phyloP scores from a whole-genome alignment of 208 protist species.

The Trypanosoma congolense region DNA sequence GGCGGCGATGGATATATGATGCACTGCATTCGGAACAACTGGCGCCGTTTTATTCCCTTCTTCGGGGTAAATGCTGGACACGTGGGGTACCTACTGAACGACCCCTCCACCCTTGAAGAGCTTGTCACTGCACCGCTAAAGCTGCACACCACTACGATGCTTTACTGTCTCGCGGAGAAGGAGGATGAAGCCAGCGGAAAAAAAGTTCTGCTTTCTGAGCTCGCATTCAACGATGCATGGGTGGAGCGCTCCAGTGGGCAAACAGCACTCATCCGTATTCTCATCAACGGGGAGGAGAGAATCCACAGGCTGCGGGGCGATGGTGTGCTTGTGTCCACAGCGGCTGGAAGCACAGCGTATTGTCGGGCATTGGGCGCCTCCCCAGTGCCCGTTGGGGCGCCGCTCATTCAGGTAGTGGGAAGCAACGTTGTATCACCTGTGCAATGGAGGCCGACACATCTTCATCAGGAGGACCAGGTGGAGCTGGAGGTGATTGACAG shows the following conservation, averaged over 20 bases:
- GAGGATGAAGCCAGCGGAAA: constrained; percentile 50
- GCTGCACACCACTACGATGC: constrained; percentile 82
- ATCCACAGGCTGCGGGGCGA: constrained; percentile 77
- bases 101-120: constrained; percentile 69
- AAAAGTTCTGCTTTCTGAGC: constrained; percentile 63
- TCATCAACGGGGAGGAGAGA: constrained; percentile 84
- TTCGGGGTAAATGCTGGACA: constrained; percentile 89
- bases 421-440: constrained; percentile 86
- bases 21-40: constrained; percentile 89
- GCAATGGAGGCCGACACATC: constrained; percentile 82
- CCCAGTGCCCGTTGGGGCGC: constrained; percentile 77
- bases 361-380: constrained; percentile 82
- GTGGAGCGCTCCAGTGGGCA: constrained; percentile 86
- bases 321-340: constrained; percentile 84
- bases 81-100: constrained; percentile 85
- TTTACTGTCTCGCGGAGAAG: constrained; percentile 83
- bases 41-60: constrained; percentile 87
- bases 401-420: constrained; percentile 86
- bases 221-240: constrained; percentile 91
- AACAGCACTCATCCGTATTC: constrained; percentile 84
- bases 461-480: constrained; percentile 86
- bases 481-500: constrained; percentile 86
- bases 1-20: constrained; percentile 91
- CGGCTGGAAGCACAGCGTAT: constrained; percentile 88
- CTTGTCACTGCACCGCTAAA: constrained; percentile 83